These are phyloP conservation scores for Cutaneotrichosporon arboriforme DNA, from an alignment of 1,284 basidiomycete species.

Conservation along the genomic window DNA sequence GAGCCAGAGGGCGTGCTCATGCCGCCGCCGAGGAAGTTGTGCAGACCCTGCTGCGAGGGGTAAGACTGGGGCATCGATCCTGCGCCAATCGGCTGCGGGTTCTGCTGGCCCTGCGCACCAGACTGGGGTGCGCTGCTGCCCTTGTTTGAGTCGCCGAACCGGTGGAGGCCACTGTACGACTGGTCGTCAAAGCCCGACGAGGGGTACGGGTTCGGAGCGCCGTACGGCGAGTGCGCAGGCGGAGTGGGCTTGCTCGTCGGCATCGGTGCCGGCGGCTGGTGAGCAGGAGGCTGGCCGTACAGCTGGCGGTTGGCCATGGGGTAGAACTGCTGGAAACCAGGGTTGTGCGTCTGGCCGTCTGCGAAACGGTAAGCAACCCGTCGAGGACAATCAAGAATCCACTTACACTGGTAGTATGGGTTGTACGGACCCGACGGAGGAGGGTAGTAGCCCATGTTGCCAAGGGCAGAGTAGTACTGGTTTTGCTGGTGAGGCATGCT, in stretches of 20 bases:
- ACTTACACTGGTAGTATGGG: conserved; percentile 50
- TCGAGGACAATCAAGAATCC: too few relatives aligned
- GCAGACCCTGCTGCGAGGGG: conserved; percentile 27
- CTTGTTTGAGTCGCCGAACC: conserved; percentile 34
- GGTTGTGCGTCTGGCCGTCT: conserved; percentile 46
- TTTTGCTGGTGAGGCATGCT: conserved; percentile 40
- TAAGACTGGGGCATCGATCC: conserved; percentile 12
- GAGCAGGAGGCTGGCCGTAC: conserved; percentile 44
- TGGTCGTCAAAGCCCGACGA: conserved; percentile 40
- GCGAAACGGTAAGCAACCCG: conserved; percentile 4
- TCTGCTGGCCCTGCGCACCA: conserved; percentile 17
- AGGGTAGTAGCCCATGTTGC: conserved; percentile 47
- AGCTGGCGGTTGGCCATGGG: conserved; percentile 42
- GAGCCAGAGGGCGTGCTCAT: conserved; percentile 11
- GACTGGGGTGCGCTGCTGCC: conserved; percentile 12
- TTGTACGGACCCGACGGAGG: conserved; percentile 43
- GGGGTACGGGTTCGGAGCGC: conserved; percentile 35
- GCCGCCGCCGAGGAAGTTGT: conserved; percentile 33
- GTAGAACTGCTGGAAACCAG: conserved; percentile 48
- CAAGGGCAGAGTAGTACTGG: conserved; percentile 42
- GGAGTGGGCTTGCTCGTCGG: conserved; percentile 35
- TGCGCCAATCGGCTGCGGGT: conserved; percentile 15
- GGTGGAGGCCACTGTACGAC: conserved; percentile 28
- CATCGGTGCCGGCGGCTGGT: conserved; percentile 38
- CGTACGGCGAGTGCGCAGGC: conserved; percentile 43